Evolutionary conservation across 352 stramenopile genomes (phyloP), one percentile per base, ranked within the genome.

Genomic region (Globisporangium cylindrosporum): DNA sequence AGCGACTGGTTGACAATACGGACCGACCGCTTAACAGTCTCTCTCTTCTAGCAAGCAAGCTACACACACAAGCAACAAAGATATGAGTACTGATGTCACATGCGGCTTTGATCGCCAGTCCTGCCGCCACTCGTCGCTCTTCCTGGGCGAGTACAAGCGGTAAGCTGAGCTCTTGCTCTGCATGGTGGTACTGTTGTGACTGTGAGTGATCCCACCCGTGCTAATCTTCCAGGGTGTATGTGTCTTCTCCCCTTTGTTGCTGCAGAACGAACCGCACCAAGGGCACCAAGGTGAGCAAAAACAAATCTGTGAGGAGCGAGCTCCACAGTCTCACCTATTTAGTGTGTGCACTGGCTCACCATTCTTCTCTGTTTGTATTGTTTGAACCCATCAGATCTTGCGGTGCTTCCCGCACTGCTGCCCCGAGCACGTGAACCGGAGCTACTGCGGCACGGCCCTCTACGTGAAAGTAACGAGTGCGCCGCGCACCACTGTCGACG

Each of bases 321-420:
- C 25, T 60, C 57, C 56, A 20, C 14, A 0, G 14, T 5, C 38
- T 15, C 58, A 22, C 53, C 36, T 46, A 49, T n/a, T 49, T 46
- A 49, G 5, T 49, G 41, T 20, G 43, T 51, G 43, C 18, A 51
- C 43, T 18, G 43, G 43, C 43, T 51, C 43, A 51, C 6, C 18
- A 2, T 51, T 15, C 41, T 62, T 36, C 64, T 64, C 32, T 48
- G 10, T 43, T 49, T 51, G 62, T 6, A 14, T 14, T 29, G 4
- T 34, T 18, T 51, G 2, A 51, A 51, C 51, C 51, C 51, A 10
- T 1, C 29, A 89, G 81, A 91, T 91, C 73, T 51, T 91, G 61
- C 79, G 82, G 38, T 91, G 81, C 72, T 92, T 92, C 64, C 81
- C 84, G 22, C 81, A 92, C 64, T 92, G 84, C 70, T 92, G 81